Conservation (phyloP, 164 flowering plant genomes). For the Magnolia sinica region DNA sequence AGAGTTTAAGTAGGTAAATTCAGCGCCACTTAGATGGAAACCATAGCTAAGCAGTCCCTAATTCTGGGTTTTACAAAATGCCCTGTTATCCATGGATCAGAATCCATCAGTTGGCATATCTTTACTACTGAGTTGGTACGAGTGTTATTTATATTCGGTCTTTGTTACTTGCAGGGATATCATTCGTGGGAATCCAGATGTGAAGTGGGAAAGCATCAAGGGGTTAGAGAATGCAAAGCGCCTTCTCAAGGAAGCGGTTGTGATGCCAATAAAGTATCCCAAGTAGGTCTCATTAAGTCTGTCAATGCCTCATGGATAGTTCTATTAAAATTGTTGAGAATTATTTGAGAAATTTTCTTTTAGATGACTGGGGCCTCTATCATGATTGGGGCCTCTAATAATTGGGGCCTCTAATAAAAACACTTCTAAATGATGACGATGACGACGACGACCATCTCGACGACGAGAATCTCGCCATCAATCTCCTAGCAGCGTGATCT, state of each 20-base stretch:
- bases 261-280: conserved; percentile 99
- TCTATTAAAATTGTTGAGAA: neutral
- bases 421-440: too few relatives aligned
- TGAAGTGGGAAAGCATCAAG: conserved; percentile 95
- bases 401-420: too few relatives aligned
- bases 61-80: too few relatives aligned
- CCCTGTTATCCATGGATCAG: too few relatives aligned
- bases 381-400: too few relatives aligned
- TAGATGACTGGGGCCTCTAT: too few relatives aligned
- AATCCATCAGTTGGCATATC: too few relatives aligned
- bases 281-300: conserved; percentile 48
- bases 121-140: neutral
- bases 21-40: neutral
- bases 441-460: too few relatives aligned
- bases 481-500: too few relatives aligned
- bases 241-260: conserved; percentile 98
- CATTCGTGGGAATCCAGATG: conserved; percentile 92
- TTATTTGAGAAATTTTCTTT: conserved; percentile 1
- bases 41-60: too few relatives aligned
- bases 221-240: conserved; percentile 91
- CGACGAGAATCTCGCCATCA: too few relatives aligned
- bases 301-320: conserved; percentile 2
- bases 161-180: conserved; percentile 62
- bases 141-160: neutral
- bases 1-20: conserved; percentile 79